Conservation (phyloP, 805 yeast genomes). For the Lipomyces sp. region DNA sequence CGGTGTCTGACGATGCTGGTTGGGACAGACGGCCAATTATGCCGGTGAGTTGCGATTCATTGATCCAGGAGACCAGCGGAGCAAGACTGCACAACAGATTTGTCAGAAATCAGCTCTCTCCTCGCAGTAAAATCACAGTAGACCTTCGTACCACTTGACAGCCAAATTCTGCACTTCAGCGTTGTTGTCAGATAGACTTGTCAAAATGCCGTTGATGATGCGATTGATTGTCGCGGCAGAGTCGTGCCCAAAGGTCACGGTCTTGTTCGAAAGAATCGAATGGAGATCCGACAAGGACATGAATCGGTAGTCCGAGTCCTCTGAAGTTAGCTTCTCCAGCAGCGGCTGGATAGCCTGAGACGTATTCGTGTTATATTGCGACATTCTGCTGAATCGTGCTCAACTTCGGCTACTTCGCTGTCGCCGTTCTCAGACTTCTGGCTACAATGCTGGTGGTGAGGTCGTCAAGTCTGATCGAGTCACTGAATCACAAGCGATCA, state of each 20-base stretch:
- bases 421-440: too few relatives aligned
- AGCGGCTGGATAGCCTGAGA: conserved; percentile 23
- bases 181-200: conserved; percentile 55
- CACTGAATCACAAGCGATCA: too few relatives aligned
- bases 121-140: not conserved
- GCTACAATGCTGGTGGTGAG: too few relatives aligned
- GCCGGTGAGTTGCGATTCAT: conserved; percentile 32
- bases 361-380: too few relatives aligned
- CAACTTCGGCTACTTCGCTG: too few relatives aligned
- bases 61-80: conserved; percentile 26
- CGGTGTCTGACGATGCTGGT: conserved; percentile 38
- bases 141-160: conserved; percentile 49
- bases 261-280: conserved; percentile 36
- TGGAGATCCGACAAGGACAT: conserved; percentile 80
- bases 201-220: conserved; percentile 44
- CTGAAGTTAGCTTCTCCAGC: conserved; percentile 33
- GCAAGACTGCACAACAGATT: conserved; percentile 19
- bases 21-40: conserved; percentile 36
- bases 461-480: too few relatives aligned
- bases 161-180: conserved; percentile 76
- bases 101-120: not conserved
- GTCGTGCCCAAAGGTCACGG: conserved; percentile 33
- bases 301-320: conserved; percentile 75
- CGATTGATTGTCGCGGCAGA: conserved; percentile 18
- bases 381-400: too few relatives aligned